phyloP scores from a whole-genome alignment of 2,329 filamentous ascomycete genomes.

The Epichloe coenophiala region DNA sequence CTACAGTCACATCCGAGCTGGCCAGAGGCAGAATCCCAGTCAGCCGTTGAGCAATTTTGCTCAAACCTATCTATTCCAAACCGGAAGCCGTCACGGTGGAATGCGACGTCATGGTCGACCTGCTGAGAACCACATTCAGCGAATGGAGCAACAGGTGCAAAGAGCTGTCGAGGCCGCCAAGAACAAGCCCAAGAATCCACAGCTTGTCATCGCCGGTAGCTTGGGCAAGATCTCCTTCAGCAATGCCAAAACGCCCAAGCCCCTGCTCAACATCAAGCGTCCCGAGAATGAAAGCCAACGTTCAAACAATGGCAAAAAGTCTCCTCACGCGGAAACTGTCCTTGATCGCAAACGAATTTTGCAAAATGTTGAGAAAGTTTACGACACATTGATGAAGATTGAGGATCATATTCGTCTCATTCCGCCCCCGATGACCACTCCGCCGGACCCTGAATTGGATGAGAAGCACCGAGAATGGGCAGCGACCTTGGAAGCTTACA shows the following conservation, averaged over 20 bases:
- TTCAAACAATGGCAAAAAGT: conserved; percentile 34
- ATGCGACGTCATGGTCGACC: conserved; percentile 64
- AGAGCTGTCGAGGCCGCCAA: conserved; percentile 94
- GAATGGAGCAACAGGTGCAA: conserved; percentile 98
- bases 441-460: conserved; percentile 49
- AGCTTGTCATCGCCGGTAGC: conserved; percentile 90
- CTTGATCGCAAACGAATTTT: conserved; percentile 74
- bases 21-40: conserved; percentile 78
- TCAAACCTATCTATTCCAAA: conserved; percentile 94
- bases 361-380: conserved; percentile 78
- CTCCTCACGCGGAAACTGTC: conserved; percentile 25
- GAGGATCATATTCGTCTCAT: conserved; percentile 83
- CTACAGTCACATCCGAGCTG: conserved; percentile 83
- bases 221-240: conserved; percentile 97
- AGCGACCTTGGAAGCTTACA: conserved; percentile 47
- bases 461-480: conserved; percentile 67
- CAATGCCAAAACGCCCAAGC: conserved; percentile 94
- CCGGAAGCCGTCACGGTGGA: conserved; percentile 66
- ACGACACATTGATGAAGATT: conserved; percentile 78
- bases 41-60: conserved; percentile 93
- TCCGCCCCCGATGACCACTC: conserved; percentile 46
- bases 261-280: conserved; percentile 88
- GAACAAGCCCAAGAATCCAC: conserved; percentile 93
- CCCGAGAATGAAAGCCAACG: conserved; percentile 52
- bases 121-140: conserved; percentile 93